Evolutionary conservation across 768 basidiomycete species (phyloP).

Genomic region (Mycena sanguinolenta): DNA sequence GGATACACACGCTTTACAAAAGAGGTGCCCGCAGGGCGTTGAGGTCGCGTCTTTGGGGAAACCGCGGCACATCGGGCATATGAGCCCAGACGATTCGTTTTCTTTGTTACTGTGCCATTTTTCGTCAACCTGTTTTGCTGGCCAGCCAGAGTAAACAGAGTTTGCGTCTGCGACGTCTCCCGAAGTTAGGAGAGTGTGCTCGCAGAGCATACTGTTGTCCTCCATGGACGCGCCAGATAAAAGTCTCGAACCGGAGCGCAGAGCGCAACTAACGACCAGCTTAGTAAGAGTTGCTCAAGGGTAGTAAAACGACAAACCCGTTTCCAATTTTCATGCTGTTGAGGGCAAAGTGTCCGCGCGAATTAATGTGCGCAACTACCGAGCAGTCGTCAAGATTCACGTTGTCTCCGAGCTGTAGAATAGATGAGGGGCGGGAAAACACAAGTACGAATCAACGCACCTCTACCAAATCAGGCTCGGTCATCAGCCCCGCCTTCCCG

Average conservation of each 20-base stretch:
- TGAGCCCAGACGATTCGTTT: constrained; percentile 36
- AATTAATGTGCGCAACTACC: constrained; percentile 63
- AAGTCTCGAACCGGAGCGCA: constrained; percentile 61
- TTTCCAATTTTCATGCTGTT: constrained; percentile 57
- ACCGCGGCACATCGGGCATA: constrained; percentile 48
- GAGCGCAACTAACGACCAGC: constrained; percentile 48
- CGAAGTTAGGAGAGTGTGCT: constrained; percentile 62
- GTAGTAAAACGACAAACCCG: constrained; percentile 41
- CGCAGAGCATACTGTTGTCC: constrained; percentile 60
- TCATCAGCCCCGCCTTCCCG: constrained; percentile 58
- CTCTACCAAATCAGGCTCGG: constrained; percentile 61
- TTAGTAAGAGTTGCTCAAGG: background rate
- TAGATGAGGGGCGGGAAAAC: background rate
- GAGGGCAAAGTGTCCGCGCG: constrained; percentile 59
- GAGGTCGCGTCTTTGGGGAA: constrained; percentile 49
- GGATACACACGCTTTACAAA: constrained; percentile 34
- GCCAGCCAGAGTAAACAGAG: constrained; percentile 59
- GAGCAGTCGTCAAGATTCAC: constrained; percentile 62
- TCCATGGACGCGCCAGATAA: constrained; percentile 67
- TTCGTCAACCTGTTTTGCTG: constrained; percentile 48
- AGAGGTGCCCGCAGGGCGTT: constrained; percentile 49
- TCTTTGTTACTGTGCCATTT: constrained; percentile 37
- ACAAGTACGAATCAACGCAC: constrained; percentile 37
- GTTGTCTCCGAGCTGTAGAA: constrained; percentile 53
- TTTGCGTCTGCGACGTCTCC: constrained; percentile 60